These are phyloP conservation scores for Yamadazyma philogaea DNA, from an alignment of 805 yeast species.

Conservation along the genomic window DNA sequence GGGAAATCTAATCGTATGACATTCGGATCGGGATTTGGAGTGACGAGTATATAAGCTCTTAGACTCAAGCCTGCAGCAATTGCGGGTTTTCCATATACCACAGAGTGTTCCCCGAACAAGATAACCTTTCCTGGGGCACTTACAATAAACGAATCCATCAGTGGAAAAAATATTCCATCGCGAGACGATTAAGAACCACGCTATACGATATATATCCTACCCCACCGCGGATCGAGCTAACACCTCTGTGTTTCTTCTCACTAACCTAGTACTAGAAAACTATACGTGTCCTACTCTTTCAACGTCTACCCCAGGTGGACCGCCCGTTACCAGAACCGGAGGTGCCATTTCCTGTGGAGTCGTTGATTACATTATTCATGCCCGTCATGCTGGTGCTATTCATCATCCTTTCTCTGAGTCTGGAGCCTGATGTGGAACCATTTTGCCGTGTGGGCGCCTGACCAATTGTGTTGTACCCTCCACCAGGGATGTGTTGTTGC, in stretches of 20 bases:
- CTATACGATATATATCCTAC: no score
- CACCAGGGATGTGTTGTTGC: constrained; percentile 35
- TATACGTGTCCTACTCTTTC: background rate
- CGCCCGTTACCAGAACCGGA: constrained; percentile 5
- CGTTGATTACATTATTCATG: constrained; percentile 10
- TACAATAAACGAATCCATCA: constrained; percentile 50
- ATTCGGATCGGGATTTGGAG: constrained; percentile 42
- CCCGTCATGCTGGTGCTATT: constrained; percentile 17
- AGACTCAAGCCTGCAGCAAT: constrained; percentile 92
- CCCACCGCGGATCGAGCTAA: no score
- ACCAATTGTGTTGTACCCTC: constrained; percentile 23
- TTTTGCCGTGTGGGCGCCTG: constrained; percentile 23
- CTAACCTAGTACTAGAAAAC: no score
- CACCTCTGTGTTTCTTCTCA: no score
- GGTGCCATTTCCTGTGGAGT: background rate
- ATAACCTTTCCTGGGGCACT: constrained; percentile 98
- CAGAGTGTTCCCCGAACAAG: constrained; percentile 95
- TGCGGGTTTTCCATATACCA: constrained; percentile 90
- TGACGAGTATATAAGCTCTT: constrained; percentile 74
- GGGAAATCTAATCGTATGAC: constrained; percentile 70
- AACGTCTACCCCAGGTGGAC: constrained; percentile 13
- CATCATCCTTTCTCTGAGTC: constrained; percentile 30
- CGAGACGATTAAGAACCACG: background rate
- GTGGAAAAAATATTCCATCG: background rate
- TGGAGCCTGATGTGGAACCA: constrained; percentile 25